Evolutionary conservation across 176 grass and related monocot species (phyloP), one percentile per base, ranked within the genome.

Genomic region (Aegilops speltoides): DNA sequence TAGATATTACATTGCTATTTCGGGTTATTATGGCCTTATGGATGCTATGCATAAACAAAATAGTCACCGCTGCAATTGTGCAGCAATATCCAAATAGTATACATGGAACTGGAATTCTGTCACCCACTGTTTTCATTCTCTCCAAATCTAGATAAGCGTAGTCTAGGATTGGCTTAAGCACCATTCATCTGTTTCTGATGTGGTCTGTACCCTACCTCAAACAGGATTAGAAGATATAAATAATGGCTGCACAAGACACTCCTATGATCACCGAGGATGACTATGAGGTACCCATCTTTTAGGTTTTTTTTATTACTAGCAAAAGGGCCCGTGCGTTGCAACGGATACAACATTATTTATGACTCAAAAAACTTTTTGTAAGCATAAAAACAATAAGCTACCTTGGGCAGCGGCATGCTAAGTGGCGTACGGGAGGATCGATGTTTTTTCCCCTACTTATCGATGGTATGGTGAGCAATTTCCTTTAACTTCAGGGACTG

Each of bases 211-310:
- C 16, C 61, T 67, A 14, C 83, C 52, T 37, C 26, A 36, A 52
- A 50, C 73, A 85, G 40, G 33, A 67, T 11, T 65, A 26, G 73
- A 67, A 66, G 31, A 19, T 23, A 66, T 17, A 60, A 70, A 84
- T 65, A 56, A 84, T 85, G 84, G 91, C 91, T 81, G 84, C 81
- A 10, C 81, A 87, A 68, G 86, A 82, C 83, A 85, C 83, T 65
- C 73, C 85, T 41, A 23, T 87, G 65, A 62, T 26, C 41, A 15
- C 68, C 10, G 90, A 91, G 64, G 92, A 93, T 77, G 95, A 94
- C 78, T 97, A 97, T 52, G 95, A 97, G 89, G 95, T 76, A 76
- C 46, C 41, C 24, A 15, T 76, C 43, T 76, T 24, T 52, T 76
- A 24, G 1, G 29, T 76, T 17, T 52, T 52, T 5, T 46, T 46